phyloP scores from a whole-genome alignment of 2,329 filamentous ascomycete genomes.

The Xylariaceae sp. region DNA sequence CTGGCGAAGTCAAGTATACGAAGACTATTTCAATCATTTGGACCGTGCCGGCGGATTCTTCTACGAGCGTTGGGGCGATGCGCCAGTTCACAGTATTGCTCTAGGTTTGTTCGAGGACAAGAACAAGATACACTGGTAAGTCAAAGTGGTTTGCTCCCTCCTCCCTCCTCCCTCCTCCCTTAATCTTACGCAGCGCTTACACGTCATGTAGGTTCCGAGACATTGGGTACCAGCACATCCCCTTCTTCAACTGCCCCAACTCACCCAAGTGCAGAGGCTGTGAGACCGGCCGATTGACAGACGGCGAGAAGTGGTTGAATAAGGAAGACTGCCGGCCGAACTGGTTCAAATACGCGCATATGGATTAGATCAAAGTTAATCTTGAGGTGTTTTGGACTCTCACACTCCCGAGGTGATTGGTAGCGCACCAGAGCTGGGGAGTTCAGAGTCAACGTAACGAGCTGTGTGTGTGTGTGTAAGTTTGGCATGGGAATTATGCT shows the following conservation, averaged over 20 bases:
- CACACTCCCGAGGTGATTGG: constrained; percentile 16
- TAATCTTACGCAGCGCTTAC: constrained; percentile 17
- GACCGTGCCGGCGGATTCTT: constrained; percentile 95
- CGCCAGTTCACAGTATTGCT: constrained; percentile 91
- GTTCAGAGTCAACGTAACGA: neutral
- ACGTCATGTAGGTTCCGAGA: constrained; percentile 79
- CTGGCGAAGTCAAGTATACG: constrained; percentile 84
- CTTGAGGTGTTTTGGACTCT: constrained; percentile 8
- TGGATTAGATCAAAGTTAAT: constrained; percentile 47
- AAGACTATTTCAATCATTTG: constrained; percentile 93
- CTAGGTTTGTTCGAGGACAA: constrained; percentile 87
- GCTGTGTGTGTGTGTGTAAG: neutral
- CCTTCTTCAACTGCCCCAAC: constrained; percentile 98
- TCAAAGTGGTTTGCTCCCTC: constrained; percentile 13
- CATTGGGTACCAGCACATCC: constrained; percentile 96
- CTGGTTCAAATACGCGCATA: constrained; percentile 94
- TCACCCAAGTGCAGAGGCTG: constrained; percentile 89
- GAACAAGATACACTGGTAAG: constrained; percentile 86
- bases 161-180: neutral
- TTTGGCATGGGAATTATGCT: constrained; percentile 2
- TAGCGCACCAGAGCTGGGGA: constrained; percentile 24
- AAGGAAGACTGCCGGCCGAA: constrained; percentile 91
- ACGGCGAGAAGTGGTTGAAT: constrained; percentile 77
- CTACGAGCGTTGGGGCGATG: constrained; percentile 97
- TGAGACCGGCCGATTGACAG: constrained; percentile 78